Evolutionary conservation across 202 grass and related monocot species (phyloP).

Genomic region (Eragrostis tef): DNA sequence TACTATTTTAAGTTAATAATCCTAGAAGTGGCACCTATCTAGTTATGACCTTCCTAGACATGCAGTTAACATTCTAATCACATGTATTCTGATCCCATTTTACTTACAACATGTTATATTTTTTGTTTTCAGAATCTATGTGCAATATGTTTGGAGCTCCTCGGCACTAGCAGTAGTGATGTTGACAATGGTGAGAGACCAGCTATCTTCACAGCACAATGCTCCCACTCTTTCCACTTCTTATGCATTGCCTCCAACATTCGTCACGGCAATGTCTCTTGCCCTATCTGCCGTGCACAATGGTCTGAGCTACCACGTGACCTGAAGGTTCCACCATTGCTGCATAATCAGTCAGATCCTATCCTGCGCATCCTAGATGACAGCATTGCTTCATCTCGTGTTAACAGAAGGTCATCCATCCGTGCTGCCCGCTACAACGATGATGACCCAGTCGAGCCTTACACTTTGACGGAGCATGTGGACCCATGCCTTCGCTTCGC

Average conservation of each 20-base stretch:
- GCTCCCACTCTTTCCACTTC: conserved; percentile 89
- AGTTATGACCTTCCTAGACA: background rate
- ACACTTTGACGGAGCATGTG: conserved; percentile 47
- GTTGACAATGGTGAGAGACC: conserved; percentile 37
- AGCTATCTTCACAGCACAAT: conserved; percentile 78
- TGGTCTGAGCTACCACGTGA: conserved; percentile 89
- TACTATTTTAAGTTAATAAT: conserved; percentile 1
- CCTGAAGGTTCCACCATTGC: conserved; percentile 70
- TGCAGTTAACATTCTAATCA: conserved; percentile 6
- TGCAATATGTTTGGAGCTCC: conserved; percentile 86
- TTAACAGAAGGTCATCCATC: conserved; percentile 78
- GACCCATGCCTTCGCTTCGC: conserved; percentile 67
- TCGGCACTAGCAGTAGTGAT: conserved; percentile 46
- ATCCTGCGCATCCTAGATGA: conserved; percentile 95
- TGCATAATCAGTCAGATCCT: conserved; percentile 73
- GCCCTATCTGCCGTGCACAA: conserved; percentile 90
- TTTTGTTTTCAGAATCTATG: conserved; percentile 69
- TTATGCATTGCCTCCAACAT: conserved; percentile 91
- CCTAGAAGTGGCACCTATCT: background rate
- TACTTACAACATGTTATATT: background rate
- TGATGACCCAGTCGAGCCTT: conserved; percentile 79
- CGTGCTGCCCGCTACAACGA: conserved; percentile 83
- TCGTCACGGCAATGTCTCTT: conserved; percentile 81
- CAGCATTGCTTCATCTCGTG: conserved; percentile 85
- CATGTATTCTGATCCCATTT: background rate